Evolutionary conservation across 148 eudicot species (phyloP).

Genomic region (Nepenthes mirabilis): DNA sequence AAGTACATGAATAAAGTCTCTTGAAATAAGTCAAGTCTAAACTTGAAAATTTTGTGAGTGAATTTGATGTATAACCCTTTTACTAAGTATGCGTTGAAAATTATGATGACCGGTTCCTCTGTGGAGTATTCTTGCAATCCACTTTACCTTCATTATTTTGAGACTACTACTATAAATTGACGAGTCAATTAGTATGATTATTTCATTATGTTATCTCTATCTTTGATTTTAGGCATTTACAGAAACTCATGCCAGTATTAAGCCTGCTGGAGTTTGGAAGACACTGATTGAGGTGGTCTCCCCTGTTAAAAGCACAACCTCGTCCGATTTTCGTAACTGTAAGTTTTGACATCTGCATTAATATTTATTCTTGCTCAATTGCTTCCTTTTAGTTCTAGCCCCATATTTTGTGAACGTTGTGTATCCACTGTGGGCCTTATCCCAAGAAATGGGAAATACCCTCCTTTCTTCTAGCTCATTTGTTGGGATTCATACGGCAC

Average conservation of each 20-base stretch:
- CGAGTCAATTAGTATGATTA: background rate
- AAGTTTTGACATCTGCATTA: constrained; percentile 12
- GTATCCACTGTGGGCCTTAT: background rate
- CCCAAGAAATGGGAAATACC: too few relatives aligned
- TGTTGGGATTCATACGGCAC: too few relatives aligned
- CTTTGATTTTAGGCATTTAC: constrained; percentile 48
- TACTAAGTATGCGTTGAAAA: too few relatives aligned
- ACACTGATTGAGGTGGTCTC: constrained; percentile 51
- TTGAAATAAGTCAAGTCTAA: too few relatives aligned
- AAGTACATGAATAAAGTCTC: too few relatives aligned
- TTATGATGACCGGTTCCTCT: too few relatives aligned
- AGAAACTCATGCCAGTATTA: constrained; percentile 35
- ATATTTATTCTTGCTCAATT: too few relatives aligned
- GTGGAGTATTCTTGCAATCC: too few relatives aligned
- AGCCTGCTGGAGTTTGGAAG: constrained; percentile 82
- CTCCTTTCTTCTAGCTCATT: background rate
- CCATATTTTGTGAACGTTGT: background rate
- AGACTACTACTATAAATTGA: background rate
- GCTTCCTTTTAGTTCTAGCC: too few relatives aligned
- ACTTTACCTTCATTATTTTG: too few relatives aligned
- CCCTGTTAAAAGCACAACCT: constrained; percentile 22
- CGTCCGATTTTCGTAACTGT: constrained; percentile 39
- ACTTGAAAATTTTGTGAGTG: too few relatives aligned
- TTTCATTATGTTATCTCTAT: background rate
- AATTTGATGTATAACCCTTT: too few relatives aligned